Evolutionary conservation across 768 basidiomycete species (phyloP), one percentile per base, ranked within the genome.

Genomic region (Chlorophyllum brunneum): DNA sequence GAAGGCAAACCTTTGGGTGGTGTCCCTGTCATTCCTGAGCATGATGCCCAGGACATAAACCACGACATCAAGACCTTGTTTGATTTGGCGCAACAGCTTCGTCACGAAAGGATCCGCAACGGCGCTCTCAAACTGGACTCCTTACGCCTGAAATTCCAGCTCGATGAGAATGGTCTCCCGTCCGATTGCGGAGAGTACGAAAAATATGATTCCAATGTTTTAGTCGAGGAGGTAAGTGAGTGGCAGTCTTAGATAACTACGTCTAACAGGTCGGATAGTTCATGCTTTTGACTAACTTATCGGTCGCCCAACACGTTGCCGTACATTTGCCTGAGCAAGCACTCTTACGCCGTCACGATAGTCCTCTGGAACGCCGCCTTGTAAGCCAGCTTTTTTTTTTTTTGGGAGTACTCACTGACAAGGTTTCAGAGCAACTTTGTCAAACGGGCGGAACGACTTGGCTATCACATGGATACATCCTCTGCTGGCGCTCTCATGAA

Each of bases 291-390:
- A 85, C 88, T 58, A 99, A 98, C 64, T 84, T 86, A 29, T 75
- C 91, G 10, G 88, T 95, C 34, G 94, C 97, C 8, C 92, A 95
- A 64, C 87, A 94, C 59, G 85, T 97, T 60, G 95, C 95, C 31
- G 86, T 94, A 20, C 84, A 93, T 60, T 81, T 98, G 22, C 94
- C 97, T 23, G 97, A 99, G 65, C 97, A 98, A 66, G 90, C 95
- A n/a, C 76, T 99, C 11, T 81, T 99, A 38, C 87, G 97, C 56
- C 87, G 97, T 51, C 95, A 98, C 61, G 97, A 98, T 65, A 80
- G 75, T 23, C 97, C 97, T 2, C 78, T 98, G 51, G 94, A 97
- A 44, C 85, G 97, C 55, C 87, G 97, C 39, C 72, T 99, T 56
- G 91, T 90, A 65, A 54, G 85, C 71, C 29, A 20, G 16, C 36